These are phyloP conservation scores for Boletus vinaceobasis DNA, from an alignment of 768 basidiomycete genomes.

Conservation along the genomic window DNA sequence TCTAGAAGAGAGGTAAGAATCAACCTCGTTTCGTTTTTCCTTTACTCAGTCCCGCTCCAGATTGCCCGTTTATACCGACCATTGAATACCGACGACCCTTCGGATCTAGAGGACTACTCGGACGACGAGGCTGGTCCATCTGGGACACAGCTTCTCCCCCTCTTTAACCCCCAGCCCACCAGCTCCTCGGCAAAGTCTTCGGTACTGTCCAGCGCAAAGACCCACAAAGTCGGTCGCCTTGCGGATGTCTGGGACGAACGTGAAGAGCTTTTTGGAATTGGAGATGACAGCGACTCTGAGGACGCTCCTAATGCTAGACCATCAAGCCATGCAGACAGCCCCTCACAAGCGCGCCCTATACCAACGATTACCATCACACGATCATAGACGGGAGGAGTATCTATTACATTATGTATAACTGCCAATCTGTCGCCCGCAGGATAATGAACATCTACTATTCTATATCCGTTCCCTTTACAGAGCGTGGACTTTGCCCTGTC, in stretches of 20 bases:
- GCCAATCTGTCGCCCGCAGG: conserved; percentile 4
- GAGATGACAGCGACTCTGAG: conserved; percentile 61
- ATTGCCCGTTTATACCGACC: conserved; percentile 79
- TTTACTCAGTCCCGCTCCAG: conserved; percentile 33
- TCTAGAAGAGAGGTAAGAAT: conserved; percentile 66
- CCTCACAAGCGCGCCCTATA: conserved; percentile 12
- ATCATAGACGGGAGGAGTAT: conserved; percentile 18
- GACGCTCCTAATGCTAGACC: conserved; percentile 19
- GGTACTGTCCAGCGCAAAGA: conserved; percentile 28
- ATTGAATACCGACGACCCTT: conserved; percentile 47
- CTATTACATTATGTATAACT: conserved; percentile 27
- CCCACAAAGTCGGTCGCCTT: conserved; percentile 37
- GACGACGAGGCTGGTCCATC: conserved; percentile 42
- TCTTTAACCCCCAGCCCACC: conserved; percentile 28
- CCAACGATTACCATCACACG: conserved; percentile 29
- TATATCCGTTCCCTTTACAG: conserved; percentile 1
- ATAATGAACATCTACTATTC: conserved; percentile 17
- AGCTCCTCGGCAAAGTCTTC: conserved; percentile 18
- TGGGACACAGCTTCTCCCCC: conserved; percentile 59
- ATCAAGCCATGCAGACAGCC: neutral
- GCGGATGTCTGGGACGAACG: conserved; percentile 75
- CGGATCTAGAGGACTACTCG: conserved; percentile 49
- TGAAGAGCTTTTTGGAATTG: conserved; percentile 71
- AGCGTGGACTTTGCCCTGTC: neutral
- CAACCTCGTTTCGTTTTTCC: neutral